These are phyloP conservation scores for Plasmodium falciparum DNA, from an alignment of 169 alveolate genomes.

Conservation along the genomic window DNA sequence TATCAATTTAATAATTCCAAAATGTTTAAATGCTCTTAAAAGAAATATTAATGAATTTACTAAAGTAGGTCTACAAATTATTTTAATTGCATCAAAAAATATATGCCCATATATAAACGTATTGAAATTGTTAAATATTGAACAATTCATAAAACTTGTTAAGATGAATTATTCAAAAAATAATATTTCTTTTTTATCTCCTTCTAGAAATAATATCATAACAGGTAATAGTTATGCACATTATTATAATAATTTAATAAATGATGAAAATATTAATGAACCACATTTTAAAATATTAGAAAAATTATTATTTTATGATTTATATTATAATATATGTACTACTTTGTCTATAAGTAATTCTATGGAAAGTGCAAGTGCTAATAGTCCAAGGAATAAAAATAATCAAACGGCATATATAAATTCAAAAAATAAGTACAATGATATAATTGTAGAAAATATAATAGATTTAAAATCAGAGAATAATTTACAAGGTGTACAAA, in stretches of 20 bases:
- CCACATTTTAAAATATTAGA: slow-evolving; percentile 30
- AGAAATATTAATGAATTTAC: slow-evolving; percentile 61
- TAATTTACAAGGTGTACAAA: slow-evolving; percentile 45
- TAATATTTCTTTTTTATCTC: slow-evolving; percentile 7
- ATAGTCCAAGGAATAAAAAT: neutral
- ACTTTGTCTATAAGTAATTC: too few species aligned
- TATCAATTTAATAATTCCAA: slow-evolving; percentile 69
- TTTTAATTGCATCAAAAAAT: slow-evolving; percentile 28
- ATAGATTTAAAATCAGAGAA: slow-evolving; percentile 74
- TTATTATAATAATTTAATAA: slow-evolving; percentile 10
- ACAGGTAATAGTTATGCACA: too few species aligned
- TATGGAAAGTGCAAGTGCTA: too few species aligned
- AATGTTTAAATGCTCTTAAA: slow-evolving; percentile 66
- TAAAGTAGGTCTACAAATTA: slow-evolving; percentile 51
- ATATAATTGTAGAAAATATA: slow-evolving; percentile 33
- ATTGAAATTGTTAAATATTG: slow-evolving; percentile 43
- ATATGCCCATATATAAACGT: slow-evolving; percentile 43
- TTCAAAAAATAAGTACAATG: neutral
- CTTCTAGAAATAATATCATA: slow-evolving; percentile 1
- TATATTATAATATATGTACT: slow-evolving; percentile 21
- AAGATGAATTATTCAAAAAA: slow-evolving; percentile 21
- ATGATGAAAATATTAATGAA: neutral
- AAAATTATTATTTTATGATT: slow-evolving; percentile 49
- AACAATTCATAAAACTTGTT: slow-evolving; percentile 21
- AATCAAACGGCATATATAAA: neutral